A percentile compares a stretch with the other conserved stretches of the same genome.
Conservation (phyloP, 805 yeast species). For the Saccharomycopsis schoenii region DNA sequence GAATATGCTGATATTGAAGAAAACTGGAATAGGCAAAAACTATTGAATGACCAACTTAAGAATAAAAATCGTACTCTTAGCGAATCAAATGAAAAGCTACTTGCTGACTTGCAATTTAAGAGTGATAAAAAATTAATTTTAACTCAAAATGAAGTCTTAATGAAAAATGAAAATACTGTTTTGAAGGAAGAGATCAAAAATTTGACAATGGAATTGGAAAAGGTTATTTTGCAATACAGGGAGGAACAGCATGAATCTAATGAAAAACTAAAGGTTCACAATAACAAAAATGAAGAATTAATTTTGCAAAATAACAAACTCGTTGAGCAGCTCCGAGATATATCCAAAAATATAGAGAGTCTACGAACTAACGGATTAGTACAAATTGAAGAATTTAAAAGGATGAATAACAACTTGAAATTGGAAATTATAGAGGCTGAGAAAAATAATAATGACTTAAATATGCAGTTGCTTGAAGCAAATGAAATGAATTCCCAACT, state of each 20-base stretch:
- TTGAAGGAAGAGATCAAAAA: background rate
- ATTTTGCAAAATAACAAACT: background rate
- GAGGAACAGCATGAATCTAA: background rate
- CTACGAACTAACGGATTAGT: background rate
- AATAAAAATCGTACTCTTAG: background rate
- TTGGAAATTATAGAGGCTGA: background rate
- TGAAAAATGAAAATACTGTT: background rate
- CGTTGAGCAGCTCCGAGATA: background rate
- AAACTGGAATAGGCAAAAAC: background rate
- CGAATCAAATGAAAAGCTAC: background rate
- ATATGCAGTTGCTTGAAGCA: background rate
- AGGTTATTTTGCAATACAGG: background rate
- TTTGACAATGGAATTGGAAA: background rate
- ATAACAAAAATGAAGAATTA: background rate
- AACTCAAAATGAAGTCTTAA: background rate
- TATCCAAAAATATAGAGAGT: background rate
- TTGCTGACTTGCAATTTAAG: background rate
- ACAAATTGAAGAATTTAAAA: background rate
- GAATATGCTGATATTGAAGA: background rate
- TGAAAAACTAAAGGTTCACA: background rate
- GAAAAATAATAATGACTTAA: background rate
- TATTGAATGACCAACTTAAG: background rate
- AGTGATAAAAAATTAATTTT: background rate
- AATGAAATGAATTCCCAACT: background rate
- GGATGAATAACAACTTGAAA: background rate